Base-by-base conservation (phyloP, 371 early-diverging fungal genomes). In the Mortierella sp. region DNA sequence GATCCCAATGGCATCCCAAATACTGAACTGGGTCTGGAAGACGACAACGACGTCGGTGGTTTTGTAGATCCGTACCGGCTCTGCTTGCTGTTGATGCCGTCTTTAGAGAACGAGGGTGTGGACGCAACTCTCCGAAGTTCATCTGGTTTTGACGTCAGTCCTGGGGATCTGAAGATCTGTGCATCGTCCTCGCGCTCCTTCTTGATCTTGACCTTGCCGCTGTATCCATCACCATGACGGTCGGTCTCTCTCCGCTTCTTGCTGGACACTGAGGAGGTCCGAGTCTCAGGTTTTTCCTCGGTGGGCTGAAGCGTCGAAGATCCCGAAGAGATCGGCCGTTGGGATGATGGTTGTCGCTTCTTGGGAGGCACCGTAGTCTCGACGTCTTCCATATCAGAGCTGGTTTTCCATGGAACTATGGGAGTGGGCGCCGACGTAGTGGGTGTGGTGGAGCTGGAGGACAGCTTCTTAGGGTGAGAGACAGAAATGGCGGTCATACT, bases 171-270 rank as follows among this genome's bases (percentile, higher is more conserved):
- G 38, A 75, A 78, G 71, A 55, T 24, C 35, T 71, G 78, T 4
- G 63, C 60, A 24, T 80, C 84, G 2, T 84, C 84, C 11, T 84
- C 84, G 14, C 81, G 80, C 24, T 84, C 84, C 74, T 84, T 84
- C 65, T 80, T 80, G 72, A 84, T 84, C 75, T 84, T 84, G 51
- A 80, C 63, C 54, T 78, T 84, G 60, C 81, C 76, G 14, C 78
- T 78, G 70, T 80, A 84, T 7, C 68, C 70, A 44, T 83, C 83
- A 16, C 55, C 54, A 12, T 71, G 71, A 10, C 79, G 76, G 10
- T 84, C 84, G 3, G 75, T 54, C 48, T 84, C 84, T 14, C 84
- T 75, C 21, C 84, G 71, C 71, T 84, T 84, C 76, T 84, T 84
- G 55, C 84, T 80, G 8, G 81, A 75, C 0, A 74, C 78, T 60